Evolutionary conservation across 2,329 filamentous ascomycete species (phyloP), one percentile per base, ranked within the genome.

Genomic region (Cladosporium sp.): DNA sequence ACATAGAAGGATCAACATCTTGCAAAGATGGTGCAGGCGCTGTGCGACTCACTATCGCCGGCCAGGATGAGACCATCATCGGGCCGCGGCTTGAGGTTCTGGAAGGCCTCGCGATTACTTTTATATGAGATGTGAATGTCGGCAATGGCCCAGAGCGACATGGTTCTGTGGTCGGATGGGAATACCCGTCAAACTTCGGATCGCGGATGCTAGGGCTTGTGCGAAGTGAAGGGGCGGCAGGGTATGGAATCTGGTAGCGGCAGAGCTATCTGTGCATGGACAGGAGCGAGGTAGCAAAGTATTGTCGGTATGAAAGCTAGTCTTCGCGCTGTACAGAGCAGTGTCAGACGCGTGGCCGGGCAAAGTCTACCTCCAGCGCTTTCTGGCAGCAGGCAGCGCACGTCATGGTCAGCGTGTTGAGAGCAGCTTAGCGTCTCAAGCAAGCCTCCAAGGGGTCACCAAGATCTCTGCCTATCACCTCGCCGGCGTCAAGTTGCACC

Each of bases 61-160:
- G 72, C 75, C 20, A 78, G 62, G 22, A 78, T 78, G 40, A 79
- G 70, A 20, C 75, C 75, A 62, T 78, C 76, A 44, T 75, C 70
- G 1, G 70, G 70, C 28, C 68, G 68, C 2, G 72, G 66, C 56
- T 72, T 60, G 17, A 78, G 68, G 63, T 73, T 70, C 49, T 72
- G 73, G 59, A 75, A 73, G 25, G 74, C 75, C 57, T 77, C 74
- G 50, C 72, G 71, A 58, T 78, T 78, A 55, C 65, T 67, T 59
- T 77, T 77, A 72, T 74, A 78, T 19, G 74, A 76, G 58, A 78
- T 68, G 61, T 78, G 76, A 40, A 78, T 73, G 64, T 78, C 76
- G 61, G 70, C 66, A 58, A 78, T 78, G 25, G 75, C 76, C 68
- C 73, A 78, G n/a, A 78, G 69, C 22, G 50, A 53, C 50, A 53